A percentile compares a stretch with the other conserved stretches of the same genome.
Conservation (phyloP, 768 basidiomycete species). For the Termitomyces sp. region DNA sequence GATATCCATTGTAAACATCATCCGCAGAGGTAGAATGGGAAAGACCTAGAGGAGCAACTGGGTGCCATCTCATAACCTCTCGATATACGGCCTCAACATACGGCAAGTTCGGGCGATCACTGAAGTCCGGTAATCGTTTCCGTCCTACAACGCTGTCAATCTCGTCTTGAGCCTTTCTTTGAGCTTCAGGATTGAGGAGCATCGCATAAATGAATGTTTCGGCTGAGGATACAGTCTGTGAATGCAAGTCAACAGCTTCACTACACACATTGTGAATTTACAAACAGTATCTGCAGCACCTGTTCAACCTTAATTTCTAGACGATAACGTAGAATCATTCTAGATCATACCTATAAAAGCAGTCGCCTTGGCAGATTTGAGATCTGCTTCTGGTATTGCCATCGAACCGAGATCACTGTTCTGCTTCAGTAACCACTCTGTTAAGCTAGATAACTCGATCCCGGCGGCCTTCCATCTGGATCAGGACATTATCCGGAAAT, state of each 20-base stretch:
- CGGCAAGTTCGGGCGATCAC: constrained; percentile 33
- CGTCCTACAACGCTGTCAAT: constrained; percentile 36
- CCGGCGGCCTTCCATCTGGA: constrained; percentile 7
- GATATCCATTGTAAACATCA: constrained; percentile 12
- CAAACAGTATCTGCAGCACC: constrained; percentile 15
- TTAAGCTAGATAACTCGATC: constrained; percentile 2
- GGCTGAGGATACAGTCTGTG: constrained; percentile 10
- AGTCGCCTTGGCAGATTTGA: constrained; percentile 13
- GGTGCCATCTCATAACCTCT: constrained; percentile 36
- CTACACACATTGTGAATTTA: neutral
- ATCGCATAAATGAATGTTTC: constrained; percentile 21
- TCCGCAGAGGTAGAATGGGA: constrained; percentile 5
- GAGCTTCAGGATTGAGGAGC: constrained; percentile 17
- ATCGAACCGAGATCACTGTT: neutral
- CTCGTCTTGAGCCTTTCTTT: constrained; percentile 11
- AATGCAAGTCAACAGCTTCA: neutral
- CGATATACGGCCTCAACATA: constrained; percentile 36
- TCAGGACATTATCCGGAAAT: neutral
- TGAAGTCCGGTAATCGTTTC: constrained; percentile 34
- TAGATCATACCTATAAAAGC: constrained; percentile 10
- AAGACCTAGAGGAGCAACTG: neutral
- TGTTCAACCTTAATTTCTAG: neutral
- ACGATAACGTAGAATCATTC: neutral
- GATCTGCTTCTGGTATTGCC: constrained; percentile 6
- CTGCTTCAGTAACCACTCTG: constrained; percentile 5